Evolutionary conservation across 257 asterid genomes (phyloP).

Genomic region (Nicotiana tabacum): DNA sequence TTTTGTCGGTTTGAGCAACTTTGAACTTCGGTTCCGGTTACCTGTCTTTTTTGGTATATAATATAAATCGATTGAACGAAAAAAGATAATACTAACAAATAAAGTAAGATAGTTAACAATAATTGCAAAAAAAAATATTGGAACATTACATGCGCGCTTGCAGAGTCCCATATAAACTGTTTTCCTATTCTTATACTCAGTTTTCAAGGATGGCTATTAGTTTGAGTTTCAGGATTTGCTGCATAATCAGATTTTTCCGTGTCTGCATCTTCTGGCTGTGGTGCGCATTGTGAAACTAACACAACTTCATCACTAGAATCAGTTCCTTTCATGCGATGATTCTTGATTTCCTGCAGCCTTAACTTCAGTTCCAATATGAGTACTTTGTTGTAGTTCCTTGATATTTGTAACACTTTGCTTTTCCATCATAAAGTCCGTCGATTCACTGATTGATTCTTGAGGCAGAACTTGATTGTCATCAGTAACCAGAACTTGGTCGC

Average conservation of each 20-base stretch:
- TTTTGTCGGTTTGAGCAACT: too few relatives aligned
- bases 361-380: conserved; percentile 18
- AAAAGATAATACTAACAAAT: too few relatives aligned
- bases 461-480: conserved; percentile 42
- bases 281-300: conserved; percentile 15
- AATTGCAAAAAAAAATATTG: too few relatives aligned
- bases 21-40: too few relatives aligned
- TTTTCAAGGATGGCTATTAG: not conserved
- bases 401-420: conserved; percentile 12
- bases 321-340: conserved; percentile 8
- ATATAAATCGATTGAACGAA: too few relatives aligned
- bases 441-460: conserved; percentile 23
- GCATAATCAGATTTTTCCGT: conserved; percentile 24
- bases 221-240: conserved; percentile 13
- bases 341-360: conserved; percentile 11
- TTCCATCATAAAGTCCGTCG: conserved; percentile 23
- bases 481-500: not conserved
- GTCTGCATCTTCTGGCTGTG: conserved; percentile 15
- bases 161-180: too few relatives aligned
- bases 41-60: too few relatives aligned
- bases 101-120: too few relatives aligned
- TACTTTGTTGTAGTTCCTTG: not conserved
- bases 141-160: too few relatives aligned
- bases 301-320: conserved; percentile 6
- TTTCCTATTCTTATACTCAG: not conserved